A percentile compares a stretch with the other conserved stretches of the same genome.
These are phyloP conservation scores for Colletotrichum horii DNA, from an alignment of 2,329 filamentous ascomycete species.

Conservation along the genomic window DNA sequence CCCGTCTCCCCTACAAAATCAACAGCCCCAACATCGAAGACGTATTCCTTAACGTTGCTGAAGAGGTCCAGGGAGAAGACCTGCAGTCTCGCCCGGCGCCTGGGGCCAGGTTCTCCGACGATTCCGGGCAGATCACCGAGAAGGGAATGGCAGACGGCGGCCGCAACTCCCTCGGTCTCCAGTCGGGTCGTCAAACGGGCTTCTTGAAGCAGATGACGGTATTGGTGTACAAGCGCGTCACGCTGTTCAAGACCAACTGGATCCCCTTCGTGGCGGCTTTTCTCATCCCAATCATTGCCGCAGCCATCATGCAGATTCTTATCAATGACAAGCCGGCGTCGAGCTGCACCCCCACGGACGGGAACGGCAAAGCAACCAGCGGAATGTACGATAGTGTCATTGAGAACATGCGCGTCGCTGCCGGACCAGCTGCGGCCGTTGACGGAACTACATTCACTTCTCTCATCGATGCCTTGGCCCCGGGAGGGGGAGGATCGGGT, in stretches of 20 bases:
- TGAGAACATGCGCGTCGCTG: constrained; percentile 23
- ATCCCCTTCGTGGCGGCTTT: constrained; percentile 78
- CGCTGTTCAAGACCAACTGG: constrained; percentile 79
- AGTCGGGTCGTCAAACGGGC: constrained; percentile 72
- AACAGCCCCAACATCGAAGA: constrained; percentile 91
- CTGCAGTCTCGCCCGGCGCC: neutral
- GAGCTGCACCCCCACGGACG: constrained; percentile 56
- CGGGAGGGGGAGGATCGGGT: neutral
- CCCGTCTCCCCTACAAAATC: constrained; percentile 81
- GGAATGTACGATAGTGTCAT: constrained; percentile 43
- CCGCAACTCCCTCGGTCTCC: constrained; percentile 51
- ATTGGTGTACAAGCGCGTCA: constrained; percentile 78
- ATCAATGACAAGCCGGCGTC: constrained; percentile 60
- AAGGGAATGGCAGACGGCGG: constrained; percentile 28
- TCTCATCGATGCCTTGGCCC: constrained; percentile 17
- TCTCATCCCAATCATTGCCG: constrained; percentile 78
- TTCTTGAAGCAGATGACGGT: constrained; percentile 74
- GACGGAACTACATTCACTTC: neutral
- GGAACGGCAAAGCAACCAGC: constrained; percentile 44
- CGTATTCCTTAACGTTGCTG: constrained; percentile 85
- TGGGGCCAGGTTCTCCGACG: neutral
- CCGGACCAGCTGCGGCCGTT: constrained; percentile 27
- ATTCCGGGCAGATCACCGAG: constrained; percentile 15
- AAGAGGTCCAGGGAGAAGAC: constrained; percentile 68
- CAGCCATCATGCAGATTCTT: constrained; percentile 80